Base-by-base conservation (phyloP, 495 filamentous ascomycete species). In the Glarea lozoyensis region DNA sequence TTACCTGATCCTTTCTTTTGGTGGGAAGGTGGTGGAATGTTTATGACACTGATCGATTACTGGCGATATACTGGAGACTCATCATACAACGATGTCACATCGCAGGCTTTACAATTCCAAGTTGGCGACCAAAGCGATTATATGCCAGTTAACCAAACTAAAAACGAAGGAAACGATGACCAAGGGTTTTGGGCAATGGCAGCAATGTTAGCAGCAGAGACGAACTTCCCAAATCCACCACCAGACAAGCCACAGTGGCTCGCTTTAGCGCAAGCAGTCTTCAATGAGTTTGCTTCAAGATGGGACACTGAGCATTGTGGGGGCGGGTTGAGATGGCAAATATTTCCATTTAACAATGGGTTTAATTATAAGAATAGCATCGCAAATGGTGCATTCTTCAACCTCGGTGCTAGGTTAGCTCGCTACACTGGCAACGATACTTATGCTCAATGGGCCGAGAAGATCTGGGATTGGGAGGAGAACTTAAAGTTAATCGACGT, bases 291-390 rank as follows among this genome's bases (percentile, higher is more conserved):
- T 44, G 72, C 69, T 80, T 3, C 63, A 0, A 72, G 10, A 88
- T 84, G 76, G 81, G 90, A 55, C 57, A 54, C 0, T 60, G 65
- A 4, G 62, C 64, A 19, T 84, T 68, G 87, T 52, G 86, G 86
- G 52, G 85, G 86, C 30, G 88, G 87, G 0, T 51, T 95, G 50
- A 68, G 76, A 43, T 89, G 86, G 86, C 86, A 92, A 66, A 83
- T 87, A 38, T 84, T 74, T 56, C 62, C 73, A 9, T 84, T 78
- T 50, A 84, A 88, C 61, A 75, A 68, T 9, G 86, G 86, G 9
- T 89, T 84, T 53, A 71, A 76, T 23, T 77, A 80, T 44, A 84
- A 84, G 55, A 89, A 86, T 59, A 70, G 79, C 16, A 74, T 84
- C 46, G 76, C 81, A 3, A 92, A 86, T 40, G 86, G 82, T 2